phyloP scores from a whole-genome alignment of 2,329 filamentous ascomycete genomes.

The Ceratocystis cubensis region DNA sequence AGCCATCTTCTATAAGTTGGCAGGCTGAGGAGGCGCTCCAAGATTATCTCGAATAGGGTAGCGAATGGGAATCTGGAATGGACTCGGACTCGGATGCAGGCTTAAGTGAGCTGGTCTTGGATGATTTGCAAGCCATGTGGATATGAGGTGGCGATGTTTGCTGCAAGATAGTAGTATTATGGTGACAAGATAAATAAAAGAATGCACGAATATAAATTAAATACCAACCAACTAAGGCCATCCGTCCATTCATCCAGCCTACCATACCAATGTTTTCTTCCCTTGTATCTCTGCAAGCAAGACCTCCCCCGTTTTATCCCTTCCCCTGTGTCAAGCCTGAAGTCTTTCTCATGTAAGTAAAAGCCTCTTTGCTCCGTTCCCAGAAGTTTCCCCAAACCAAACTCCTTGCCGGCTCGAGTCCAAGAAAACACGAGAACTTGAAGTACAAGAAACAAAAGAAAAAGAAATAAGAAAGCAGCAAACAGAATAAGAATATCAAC shows the following conservation, averaged over 20 bases:
- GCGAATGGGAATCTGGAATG: constrained; percentile 3
- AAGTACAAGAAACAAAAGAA: constrained; percentile 12
- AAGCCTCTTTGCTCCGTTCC: neutral
- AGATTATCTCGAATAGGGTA: constrained; percentile 2
- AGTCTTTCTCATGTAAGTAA: no score
- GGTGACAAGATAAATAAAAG: neutral
- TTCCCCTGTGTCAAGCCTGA: neutral
- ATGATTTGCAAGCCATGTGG: neutral
- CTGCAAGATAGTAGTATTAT: no score
- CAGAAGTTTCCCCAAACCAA: neutral
- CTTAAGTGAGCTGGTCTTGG: neutral
- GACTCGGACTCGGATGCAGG: neutral
- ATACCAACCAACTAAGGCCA: neutral
- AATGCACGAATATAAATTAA: neutral
- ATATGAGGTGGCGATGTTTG: neutral
- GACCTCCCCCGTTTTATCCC: neutral
- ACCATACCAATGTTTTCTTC: neutral
- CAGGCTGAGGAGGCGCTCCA: neutral
- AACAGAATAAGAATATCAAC: constrained; percentile 17
- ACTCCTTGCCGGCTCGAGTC: neutral
- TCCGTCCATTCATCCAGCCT: neutral
- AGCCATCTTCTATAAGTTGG: neutral
- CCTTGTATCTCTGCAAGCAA: neutral
- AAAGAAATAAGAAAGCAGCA: constrained; percentile 6
- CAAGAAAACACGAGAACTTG: neutral